Base-by-base conservation (phyloP, 2,329 filamentous ascomycete genomes). In the Meredithiella fracta region DNA sequence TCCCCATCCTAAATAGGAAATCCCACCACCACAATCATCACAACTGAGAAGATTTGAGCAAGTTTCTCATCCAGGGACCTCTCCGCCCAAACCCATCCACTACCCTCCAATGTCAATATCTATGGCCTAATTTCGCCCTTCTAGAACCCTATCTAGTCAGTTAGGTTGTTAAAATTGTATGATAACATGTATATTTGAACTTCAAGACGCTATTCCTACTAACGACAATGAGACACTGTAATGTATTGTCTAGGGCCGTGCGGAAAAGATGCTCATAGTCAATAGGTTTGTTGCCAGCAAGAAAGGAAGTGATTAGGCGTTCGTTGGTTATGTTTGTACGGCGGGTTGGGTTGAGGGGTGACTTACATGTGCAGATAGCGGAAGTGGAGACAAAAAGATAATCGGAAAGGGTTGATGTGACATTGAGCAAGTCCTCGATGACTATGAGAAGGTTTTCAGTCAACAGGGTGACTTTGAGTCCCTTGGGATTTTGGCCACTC, bases 11-110 rank as follows among this genome's bases (percentile, higher is more conserved):
- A 54, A 49, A 49, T 11, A 44, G 37, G 52, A n/a, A 47, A 47
- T 7, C 22, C 31, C 2, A 53, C 31, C 22, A 40, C 31, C 1
- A 20, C 38, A 44, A 15, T 22, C 23, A 40, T 23, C 8, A 6
- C 22, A 47, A 38, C 37, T 55, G 54, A 49, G 54, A 49, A 50
- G 11, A 42, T 55, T 55, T 55, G 54, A 55, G 54, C 54, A 55
- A 51, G 54, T 55, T 55, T 55, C 17, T 15, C 40, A 15, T 22
- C 11, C 25, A 23, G n/a, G 29, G n/a, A 2, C 14, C 49, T 37
- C 11, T 11, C 49, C 25, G 34, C 25, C n/a, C 22, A 49, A 23
- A n/a, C 14, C 20, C 11, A 25, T n/a, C n/a, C 17, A n/a, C n/a
- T 11, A 49, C 2, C 23, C 6, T 1, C 17, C 44, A 49, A 9